Evolutionary conservation across 2,329 filamentous ascomycete genomes (phyloP), one percentile per base, ranked within the genome.

Genomic region (Aspergillus piperis): DNA sequence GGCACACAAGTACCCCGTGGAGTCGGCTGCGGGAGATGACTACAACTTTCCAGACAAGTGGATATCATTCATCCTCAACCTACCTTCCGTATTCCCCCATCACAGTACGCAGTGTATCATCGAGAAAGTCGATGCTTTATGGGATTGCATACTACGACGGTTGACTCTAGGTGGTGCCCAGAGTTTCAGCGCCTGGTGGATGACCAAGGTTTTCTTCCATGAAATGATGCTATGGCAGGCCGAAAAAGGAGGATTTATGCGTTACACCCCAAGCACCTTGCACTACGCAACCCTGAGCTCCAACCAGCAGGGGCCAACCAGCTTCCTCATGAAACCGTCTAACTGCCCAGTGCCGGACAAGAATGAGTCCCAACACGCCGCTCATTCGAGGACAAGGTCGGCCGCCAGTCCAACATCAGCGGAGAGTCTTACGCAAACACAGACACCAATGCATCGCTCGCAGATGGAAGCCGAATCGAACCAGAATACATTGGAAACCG

Each of bases 121-220:
- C 57, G 72, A 80, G 54, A 78, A 77, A 60, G 74, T 79, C 23
- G 77, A 78, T 57, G 71, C 74, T 11, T 58, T 81, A 32, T 81
- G 78, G 78, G 75, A 78, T 51, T 74, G 71, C 52, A 72, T 81
- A 23, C 72, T 81, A 49, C 78, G 74, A 57, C 76, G 79, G 25
- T 67, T 81, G 30, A 80, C 78, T 5, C 66, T 80, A 27, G 75
- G 74, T 50, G 78, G 78, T 10, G 79, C 79, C 6, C 73, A 77
- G 50, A 81, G 78, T 61, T 81, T 80, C 61, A 80, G 78, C 64
- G 77, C 78, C 5, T 81, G 79, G 79, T 81, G 79, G 79, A 90
- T 97, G 60, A 92, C 92, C 3, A 96, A 97, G 74, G 93, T 94
- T 60, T 98, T 94, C 83, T 86, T 97, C 55, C 93, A 97, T 71